Evolutionary conservation across 1,284 basidiomycete genomes (phyloP).

Genomic region (Mycena citricolor): DNA sequence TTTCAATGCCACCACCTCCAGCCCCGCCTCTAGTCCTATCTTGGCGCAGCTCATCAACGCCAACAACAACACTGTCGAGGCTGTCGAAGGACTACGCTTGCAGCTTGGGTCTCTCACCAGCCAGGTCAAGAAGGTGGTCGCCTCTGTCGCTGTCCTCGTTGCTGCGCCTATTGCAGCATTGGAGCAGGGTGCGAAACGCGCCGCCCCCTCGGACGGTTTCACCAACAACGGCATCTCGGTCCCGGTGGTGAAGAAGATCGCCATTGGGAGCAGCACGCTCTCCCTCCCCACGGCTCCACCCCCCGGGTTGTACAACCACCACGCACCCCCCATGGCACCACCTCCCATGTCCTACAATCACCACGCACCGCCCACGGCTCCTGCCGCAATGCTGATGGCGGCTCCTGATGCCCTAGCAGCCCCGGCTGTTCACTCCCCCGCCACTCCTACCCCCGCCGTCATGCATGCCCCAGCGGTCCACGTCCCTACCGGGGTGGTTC

Average conservation of each 20-base stretch:
- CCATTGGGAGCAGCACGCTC: too few relatives aligned
- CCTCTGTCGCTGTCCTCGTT: conserved; percentile 9
- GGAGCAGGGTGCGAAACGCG: conserved; percentile 5
- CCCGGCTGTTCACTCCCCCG: too few relatives aligned
- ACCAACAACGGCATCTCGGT: not conserved
- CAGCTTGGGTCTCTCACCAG: not conserved
- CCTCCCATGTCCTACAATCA: not conserved
- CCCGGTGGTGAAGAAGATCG: too few relatives aligned
- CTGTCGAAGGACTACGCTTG: not conserved
- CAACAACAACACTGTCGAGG: conserved; percentile 2
- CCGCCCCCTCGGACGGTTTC: not conserved
- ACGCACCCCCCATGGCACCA: not conserved
- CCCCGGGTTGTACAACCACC: not conserved
- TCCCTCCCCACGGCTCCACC: conserved; percentile 3
- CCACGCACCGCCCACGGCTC: too few relatives aligned
- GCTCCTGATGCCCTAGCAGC: too few relatives aligned
- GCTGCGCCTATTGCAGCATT: too few relatives aligned
- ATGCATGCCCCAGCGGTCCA: too few relatives aligned
- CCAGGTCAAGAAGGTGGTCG: not conserved
- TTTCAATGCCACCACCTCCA: not conserved
- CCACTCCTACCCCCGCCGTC: too few relatives aligned
- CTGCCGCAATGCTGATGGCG: too few relatives aligned
- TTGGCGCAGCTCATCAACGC: not conserved
- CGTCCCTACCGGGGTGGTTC: too few relatives aligned
- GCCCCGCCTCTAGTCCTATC: not conserved